Evolutionary conservation across 129 eudicot genomes (phyloP), one percentile per base, ranked within the genome.

Genomic region (Tagetes patula): DNA sequence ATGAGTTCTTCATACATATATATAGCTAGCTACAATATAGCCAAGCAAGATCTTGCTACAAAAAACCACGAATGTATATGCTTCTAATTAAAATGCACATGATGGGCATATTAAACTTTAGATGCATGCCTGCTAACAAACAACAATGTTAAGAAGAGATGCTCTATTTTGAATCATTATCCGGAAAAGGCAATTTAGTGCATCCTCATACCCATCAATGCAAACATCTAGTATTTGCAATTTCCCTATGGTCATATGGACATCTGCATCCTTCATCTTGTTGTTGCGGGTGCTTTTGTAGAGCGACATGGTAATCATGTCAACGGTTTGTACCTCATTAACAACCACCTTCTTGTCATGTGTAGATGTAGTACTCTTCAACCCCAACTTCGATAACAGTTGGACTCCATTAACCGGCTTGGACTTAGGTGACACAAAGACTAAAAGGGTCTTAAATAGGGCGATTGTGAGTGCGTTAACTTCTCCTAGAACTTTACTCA

Each of bases 401-500:
- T 42, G 70, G 8, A 20, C 54, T 6, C 64, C 32, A 9, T 43
- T 49, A 70, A 62, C 32, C 8, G 52, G 39, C 68, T 70, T 70
- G 32, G 56, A 6, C 32, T 69, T 77, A 4, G 39, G 9, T 37
- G 62, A 77, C 55, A 77, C 2, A n/a, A 77, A 70, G 2, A 70
- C 27, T 70, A 86, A 65, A 14, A 77, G 70, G 47, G 74, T 37
- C 38, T 69, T 77, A 37, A 86, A 80, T 47, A 80, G 14, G 13
- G 75, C 72, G 41, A 80, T 70, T 10, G 74, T 74, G 6, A 76
- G 11, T 2, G 32, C 52, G 34, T 49, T 62, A 34, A 77, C 78
- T 66, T 87, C 82, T 59, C 80, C 58, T 9, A 82, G 38, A 33
- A 69, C 48, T 42, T 76, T 63, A 52, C 74, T 46, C 64, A 76